Base-by-base conservation (phyloP, 1,284 basidiomycete genomes). In the Xerocomus nothofagi region DNA sequence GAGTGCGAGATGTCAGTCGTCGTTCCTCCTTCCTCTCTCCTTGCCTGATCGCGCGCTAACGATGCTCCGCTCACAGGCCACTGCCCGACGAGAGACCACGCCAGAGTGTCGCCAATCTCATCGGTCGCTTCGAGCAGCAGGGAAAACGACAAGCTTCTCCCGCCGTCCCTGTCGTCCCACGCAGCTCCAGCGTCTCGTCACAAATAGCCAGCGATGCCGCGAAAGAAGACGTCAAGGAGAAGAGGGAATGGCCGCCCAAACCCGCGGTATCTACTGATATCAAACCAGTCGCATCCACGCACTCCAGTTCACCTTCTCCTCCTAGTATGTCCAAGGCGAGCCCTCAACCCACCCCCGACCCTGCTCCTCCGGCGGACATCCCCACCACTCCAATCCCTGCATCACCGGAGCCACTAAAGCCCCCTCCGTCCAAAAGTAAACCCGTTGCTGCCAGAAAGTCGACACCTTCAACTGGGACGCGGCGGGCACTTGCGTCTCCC, bases 41-140 rank as follows among this genome's bases (percentile, higher is more conserved):
- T 37, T 7, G 21, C 38, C 39, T 23, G 41, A 53, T 56, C 48
- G 45, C 37, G 31, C 37, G n/a, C 52, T 66, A 26, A 59, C 44
- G 38, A 55, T 44, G 24, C 12, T 21, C 26, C 14, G 24, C 27
- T n/a, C 17, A 44, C 63, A 88, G 88, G 88, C 83, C 86, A 48
- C 71, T 89, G 53, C 88, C 88, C 67, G 88, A 91, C 75, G 88
- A 91, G 72, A 80, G 84, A 62, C 88, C 88, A 44, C 83, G 88
- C 54, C 78, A 78, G 64, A 88, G 84, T 61, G 88, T 91, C 46
- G 88, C 88, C 54, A 91, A 89, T 65, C 83, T 91, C 70, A 90
- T 91, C 61, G 88, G 87, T 39, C 79, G 85, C 51, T 91, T 90
- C 58, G 88, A 91, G 66, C 84, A 80, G 61, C 84, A 88, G 70